Evolutionary conservation across 805 yeast species (phyloP), one percentile per base, ranked within the genome.

Genomic region (Phaffomyces antillensis): DNA sequence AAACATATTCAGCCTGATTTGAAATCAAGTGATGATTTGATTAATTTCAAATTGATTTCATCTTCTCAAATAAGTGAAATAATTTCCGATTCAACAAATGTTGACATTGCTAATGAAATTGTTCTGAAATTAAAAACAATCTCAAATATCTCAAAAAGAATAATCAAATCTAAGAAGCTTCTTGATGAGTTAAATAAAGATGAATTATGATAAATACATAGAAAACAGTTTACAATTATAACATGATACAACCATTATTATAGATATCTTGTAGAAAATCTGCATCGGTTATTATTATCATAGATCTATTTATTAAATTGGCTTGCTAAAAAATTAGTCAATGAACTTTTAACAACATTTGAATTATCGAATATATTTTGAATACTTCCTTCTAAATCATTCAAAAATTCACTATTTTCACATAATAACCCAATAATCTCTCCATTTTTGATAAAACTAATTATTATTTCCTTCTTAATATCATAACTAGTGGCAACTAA

Each of bases 401-500:
- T 24, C n/a, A 39, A 33, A 15, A 42, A 41, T 7, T 34, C 33
- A 24, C 28, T n/a, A 5, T 68, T 62, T 41, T 73, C 76, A 43
- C 71, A 62, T 79, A 84, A 74, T 37, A 83, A 58, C 5, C 87
- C 84, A 18, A 80, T 76, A 24, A 84, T 70, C 51, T 77, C 81
- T 44, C 75, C 75, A 57, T 77, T 72, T 49, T 75, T 75, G 60
- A 76, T 71, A 49, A 73, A 78, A 46, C 81, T 70, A 17, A 75
- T 68, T 41, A 78, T 61, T 8, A 71, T 63, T 44, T 70, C 74
- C 39, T 56, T 61, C 31, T 60, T 61, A n/a, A 68, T 65, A 49
- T 71, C 57, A 42, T 52, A 72, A 2, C 87, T 85, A 49, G 83
- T 72, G 8, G 88, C 76, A 1, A 89, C 90, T 49, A 89, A 67